Base-by-base conservation (phyloP, 352 stramenopile genomes). In the Aphanomyces cochlioides region DNA sequence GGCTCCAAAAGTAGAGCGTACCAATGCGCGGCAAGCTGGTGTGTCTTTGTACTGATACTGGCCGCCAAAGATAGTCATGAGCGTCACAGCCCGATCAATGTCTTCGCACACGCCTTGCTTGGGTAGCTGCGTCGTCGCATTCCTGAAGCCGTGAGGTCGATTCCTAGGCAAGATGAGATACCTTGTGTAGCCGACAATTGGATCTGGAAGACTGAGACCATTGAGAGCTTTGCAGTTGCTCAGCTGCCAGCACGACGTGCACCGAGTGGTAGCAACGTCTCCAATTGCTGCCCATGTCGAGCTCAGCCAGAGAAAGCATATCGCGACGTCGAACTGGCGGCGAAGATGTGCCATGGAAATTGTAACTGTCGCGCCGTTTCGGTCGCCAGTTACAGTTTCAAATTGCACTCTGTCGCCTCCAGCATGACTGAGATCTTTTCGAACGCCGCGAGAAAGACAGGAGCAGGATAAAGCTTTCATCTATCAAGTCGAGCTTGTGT, bases 71-170 rank as follows among this genome's bases (percentile, higher is more conserved):
- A 71, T 59, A 41, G 72, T 87, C 15, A 90, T 75, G 41, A 87
- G 45, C 2, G 82, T 88, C 73, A 87, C 87, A 34, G 78, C 75
- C 8, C 17, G 19, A 67, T 90, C 84, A 34, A 92, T 53, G 37
- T 92, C 84, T 68, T 90, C 82, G 28, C 84, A 92, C 58, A 84
- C 84, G 5, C 84, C 84, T 61, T 92, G 84, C 56, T 90, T 89
- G 56, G 85, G 69, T 28, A 92, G 57, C 68, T 92, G 84, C 37
- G 73, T 66, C 38, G 84, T 79, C 19, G 76, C 69, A 13, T 87
- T 80, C 60, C 84, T 88, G 21, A 65, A 17, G 8, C 8, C 15
- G 48, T n/a, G 21, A 74, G 17, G 34, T 63, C 39, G 28, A 70
- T 47, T 4, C 7, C 50, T 36, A 34, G 5, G 39, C 19, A 50